Evolutionary conservation across 352 stramenopile genomes (phyloP).

Genomic region (Phytophthora pisi): DNA sequence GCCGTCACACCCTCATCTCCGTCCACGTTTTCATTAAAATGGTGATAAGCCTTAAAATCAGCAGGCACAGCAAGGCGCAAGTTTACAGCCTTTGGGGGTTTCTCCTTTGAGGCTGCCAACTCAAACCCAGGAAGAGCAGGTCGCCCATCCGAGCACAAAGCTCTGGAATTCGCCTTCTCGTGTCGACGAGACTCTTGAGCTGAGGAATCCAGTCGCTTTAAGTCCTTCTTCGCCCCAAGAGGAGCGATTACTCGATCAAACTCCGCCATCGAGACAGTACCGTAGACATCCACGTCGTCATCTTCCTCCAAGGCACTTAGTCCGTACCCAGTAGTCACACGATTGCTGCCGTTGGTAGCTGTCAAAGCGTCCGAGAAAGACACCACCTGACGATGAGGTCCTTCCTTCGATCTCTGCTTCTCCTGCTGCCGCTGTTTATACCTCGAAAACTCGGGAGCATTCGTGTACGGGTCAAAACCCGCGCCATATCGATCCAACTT

Average conservation of each 20-base stretch:
- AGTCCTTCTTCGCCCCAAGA: conserved; percentile 22
- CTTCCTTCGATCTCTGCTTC: conserved; percentile 27
- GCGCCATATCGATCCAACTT: conserved; percentile 81
- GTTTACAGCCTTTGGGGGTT: conserved; percentile 47
- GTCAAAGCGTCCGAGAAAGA: conserved; percentile 81
- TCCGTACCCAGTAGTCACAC: conserved; percentile 57
- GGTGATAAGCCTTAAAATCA: conserved; percentile 53
- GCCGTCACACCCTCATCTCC: conserved; percentile 22
- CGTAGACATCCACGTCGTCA: conserved; percentile 87
- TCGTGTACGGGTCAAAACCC: conserved; percentile 77
- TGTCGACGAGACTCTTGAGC: conserved; percentile 36
- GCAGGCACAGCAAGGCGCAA: conserved; percentile 57
- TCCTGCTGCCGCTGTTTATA: conserved; percentile 53
- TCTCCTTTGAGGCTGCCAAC: conserved; percentile 45
- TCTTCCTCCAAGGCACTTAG: conserved; percentile 84
- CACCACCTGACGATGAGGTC: conserved; percentile 52
- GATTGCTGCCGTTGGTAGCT: conserved; percentile 38
- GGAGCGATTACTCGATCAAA: conserved; percentile 72
- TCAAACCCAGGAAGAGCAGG: conserved; percentile 65
- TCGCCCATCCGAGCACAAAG: conserved; percentile 65
- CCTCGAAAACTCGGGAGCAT: conserved; percentile 73
- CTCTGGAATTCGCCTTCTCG: conserved; percentile 25
- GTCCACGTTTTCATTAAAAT: conserved; percentile 47
- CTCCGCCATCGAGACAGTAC: conserved; percentile 58
- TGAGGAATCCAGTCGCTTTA: conserved; percentile 45